Base-by-base conservation (phyloP, 2,329 filamentous ascomycete species). In the Monosporascus sp. region DNA sequence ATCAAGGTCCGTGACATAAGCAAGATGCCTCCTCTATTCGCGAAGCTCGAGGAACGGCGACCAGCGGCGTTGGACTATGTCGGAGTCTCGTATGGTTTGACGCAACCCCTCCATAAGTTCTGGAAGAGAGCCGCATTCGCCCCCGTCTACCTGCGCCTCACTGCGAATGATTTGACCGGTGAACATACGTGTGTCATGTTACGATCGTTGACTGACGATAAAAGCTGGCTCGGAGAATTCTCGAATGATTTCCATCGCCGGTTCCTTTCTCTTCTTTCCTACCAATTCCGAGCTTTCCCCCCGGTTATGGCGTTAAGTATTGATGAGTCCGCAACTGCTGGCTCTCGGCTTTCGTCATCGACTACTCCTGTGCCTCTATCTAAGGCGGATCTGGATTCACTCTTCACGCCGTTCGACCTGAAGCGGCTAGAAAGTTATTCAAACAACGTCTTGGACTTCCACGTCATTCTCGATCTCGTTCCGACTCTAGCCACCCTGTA, bases 151-250 rank as follows among this genome's bases (percentile, higher is more conserved):
- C 80, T 99, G 16, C 84, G 94, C 37, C 94, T 99, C 74, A 99
- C 95, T 2, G 80, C 94, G 50, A 99, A 97, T 68, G 94, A 97
- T 53, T 79, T 99, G 46, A 99, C 95, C 0, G 94, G 94, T 52
- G 94, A 99, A 72, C 94, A 99, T 69, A 96, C 94, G 0, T 97
- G 91, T 68, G 93, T 99, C 27, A 99, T 99, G 95, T 80, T 99
- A 48, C 85, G 91, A 53, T 88, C 91, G 2, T 78, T 99, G 7
- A 79, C 83, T 55, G 85, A 85, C 43, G 91, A 96, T 61, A 78
- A 77, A 53, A 84, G 82, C 64, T 97, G 94, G 94, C 84, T 97
- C 0, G 90, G 89, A 17, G 91, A 91, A 2, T 99, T 95, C 66
- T 82, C 93, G 4, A 84, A 88, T 57, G 94, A 99, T 70, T 99